Evolutionary conservation across 2,329 filamentous ascomycete species (phyloP), one percentile per base, ranked within the genome.

Genomic region (Macrophomina tecta): DNA sequence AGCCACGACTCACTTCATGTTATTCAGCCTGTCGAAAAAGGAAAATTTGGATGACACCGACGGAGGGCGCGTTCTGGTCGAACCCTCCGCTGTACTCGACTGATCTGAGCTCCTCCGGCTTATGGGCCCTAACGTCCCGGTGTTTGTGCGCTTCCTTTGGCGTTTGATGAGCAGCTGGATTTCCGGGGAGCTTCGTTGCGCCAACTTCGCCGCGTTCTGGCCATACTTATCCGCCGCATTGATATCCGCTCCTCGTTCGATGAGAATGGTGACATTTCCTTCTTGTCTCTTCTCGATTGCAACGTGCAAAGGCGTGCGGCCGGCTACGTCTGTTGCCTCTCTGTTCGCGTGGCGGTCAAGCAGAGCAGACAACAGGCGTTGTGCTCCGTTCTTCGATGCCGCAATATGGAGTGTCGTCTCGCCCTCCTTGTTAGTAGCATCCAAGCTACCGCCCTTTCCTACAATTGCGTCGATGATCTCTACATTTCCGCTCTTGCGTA

Each of bases 321-420:
- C 64, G 32, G 64, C 53, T 45, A 58, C 48, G 28, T 66, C 64
- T 36, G 18, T 60, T 32, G 64, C 64, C 38, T 66, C 64, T 14
- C 36, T 23, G 23, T 66, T 51, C 9, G 53, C 64, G 2, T 55
- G 64, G 7, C 48, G 64, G 30, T 61, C 55, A 12, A 66, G 46
- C 2, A 66, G 46, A 16, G 46, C n/a, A 8, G 18, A 32, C 16
- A 66, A 30, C 14, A 66, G 11, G 6, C 53, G 52, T 9, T 56
- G 23, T 3, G 48, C 64, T 12, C 55, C 55, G 32, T 32, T 60
- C 46, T 61, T 66, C 3, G 53, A 56, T 4, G 64, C 53, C 9
- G 64, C 64, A 12, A 66, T 46, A 11, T 66, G 64, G 9, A 66
- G 64, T 4, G 46, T 55, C 1, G 64, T 66, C 46, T 66, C 64